These are phyloP conservation scores for Silene noctiflora DNA, from an alignment of 179 eudicot species.

Conservation along the genomic window DNA sequence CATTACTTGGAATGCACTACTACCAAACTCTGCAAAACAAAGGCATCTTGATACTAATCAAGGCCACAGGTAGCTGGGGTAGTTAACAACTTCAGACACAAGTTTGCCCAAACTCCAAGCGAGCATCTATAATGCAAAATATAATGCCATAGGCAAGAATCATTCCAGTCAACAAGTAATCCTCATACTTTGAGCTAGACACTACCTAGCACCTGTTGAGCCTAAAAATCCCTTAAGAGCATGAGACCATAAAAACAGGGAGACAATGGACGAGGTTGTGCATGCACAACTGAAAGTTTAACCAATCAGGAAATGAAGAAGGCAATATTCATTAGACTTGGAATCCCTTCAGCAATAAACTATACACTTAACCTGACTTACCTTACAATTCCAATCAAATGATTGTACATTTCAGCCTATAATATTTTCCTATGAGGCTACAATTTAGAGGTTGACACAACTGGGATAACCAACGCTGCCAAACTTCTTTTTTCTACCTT, in stretches of 20 bases:
- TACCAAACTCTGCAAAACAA: neutral
- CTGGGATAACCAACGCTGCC: neutral
- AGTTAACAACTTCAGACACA: neutral
- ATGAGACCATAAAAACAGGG: too few relatives aligned
- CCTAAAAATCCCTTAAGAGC: neutral
- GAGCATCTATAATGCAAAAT: neutral
- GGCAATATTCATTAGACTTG: neutral
- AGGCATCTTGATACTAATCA: neutral
- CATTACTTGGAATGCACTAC: neutral
- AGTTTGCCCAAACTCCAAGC: neutral
- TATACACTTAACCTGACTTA: neutral
- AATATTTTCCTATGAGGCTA: neutral
- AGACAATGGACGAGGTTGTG: neutral
- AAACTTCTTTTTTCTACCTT: neutral
- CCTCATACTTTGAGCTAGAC: conserved; percentile 5
- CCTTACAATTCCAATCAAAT: neutral
- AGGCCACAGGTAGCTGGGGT: neutral
- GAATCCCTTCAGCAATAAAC: neutral
- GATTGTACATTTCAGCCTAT: neutral
- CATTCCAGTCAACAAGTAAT: neutral
- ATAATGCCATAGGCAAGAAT: neutral
- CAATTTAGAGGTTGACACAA: neutral
- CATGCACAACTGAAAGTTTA: neutral
- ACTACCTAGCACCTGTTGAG: neutral
- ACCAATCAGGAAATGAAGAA: neutral